Evolutionary conservation across 176 grass and related monocot genomes (phyloP), one percentile per base, ranked within the genome.

Genomic region (Triticum urartu): DNA sequence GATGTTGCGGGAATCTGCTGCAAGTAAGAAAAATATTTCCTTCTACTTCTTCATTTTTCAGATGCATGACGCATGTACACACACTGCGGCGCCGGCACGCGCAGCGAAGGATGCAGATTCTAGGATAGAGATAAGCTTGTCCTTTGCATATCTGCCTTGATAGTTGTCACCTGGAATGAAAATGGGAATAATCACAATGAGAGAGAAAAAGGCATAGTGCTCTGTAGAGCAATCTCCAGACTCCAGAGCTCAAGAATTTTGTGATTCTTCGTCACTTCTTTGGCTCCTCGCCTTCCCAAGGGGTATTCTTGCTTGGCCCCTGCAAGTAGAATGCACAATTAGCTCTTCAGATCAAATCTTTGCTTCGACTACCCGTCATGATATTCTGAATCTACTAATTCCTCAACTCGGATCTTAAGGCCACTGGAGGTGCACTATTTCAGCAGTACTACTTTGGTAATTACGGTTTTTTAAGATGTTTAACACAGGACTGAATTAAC

Each of bases 151-250:
- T 76, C 88, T 76, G 45, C 45, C 25, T 80, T 81, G 76, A 77
- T 33, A 77, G 73, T 11, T 26, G 22, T 75, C 72, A 75, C 25
- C 7, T 75, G 81, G 38, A 64, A 88, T 81, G 59, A 50, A 80
- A 80, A 24, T 4, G 42, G 47, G 43, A 75, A 52, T 25, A 75
- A 75, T 75, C 22, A 17, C 12, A 14, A 48, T 28, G 48, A 52
- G 3, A 30, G 13, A 61, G 85, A 82, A 67, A 87, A 87, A 22
- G 35, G 35, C 48, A 52, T 39, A 87, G 89, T 67, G 48, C 26
- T 80, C 26, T 80, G 68, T 84, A 85, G 77, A 85, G 81, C 62
- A 82, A 86, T 91, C 86, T 79, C 79, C 78, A 78, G 52, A 82
- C 86, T 79, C 79, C 78, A 78, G 52, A 82, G 70, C 64, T 81